Base-by-base conservation (phyloP, 1,139 yeast species). In the Yamadazyma trypodendri region DNA sequence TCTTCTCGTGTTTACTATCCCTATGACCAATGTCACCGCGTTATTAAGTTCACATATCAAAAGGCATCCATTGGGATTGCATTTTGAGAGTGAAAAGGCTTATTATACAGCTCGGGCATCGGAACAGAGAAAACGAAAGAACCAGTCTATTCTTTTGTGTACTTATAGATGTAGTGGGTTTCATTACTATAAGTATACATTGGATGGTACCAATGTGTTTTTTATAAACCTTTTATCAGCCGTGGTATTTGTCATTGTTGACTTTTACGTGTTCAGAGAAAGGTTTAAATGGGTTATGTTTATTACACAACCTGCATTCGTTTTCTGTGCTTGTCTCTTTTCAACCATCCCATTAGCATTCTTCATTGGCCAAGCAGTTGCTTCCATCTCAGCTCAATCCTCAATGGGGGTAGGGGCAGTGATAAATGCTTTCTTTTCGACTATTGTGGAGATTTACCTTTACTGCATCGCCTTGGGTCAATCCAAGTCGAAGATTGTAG, bases 341-440 rank as follows among this genome's bases (percentile, higher is more conserved):
- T 85, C 97, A 2, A 87, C 92, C 44, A 78, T 92, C 35, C 98
- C 99, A 2, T 70, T 92, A 49, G 98, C 98, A 0, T 92, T 92
- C 58, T 92, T 90, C 59, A 90, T 92, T 52, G 99, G 99, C 3
- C 97, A 92, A 60, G 98, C 97, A 2, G 98, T 92, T 18, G 99
- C 99, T 0, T 90, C 97, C 2, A 92, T 92, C 46, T 86, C 96
- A 3, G 97, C 98, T 0, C 98, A 94, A 63, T 88, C 97, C 1
- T 90, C 97, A 0, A 92, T 92, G 97, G 97, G 97, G n/a, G 82
- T 92, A 48, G 98, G 98, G 67, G 98, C 99, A 2, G 96, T 90
- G 1, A 89, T 92, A 51, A 92, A 92, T 60, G 99, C 99, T 1
- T 90, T 94, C 54, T 92, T 92, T 71, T 90, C 98, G 1, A 90